Percentiles rank a stretch among this genome's conserved stretches.
These are phyloP conservation scores for Verticillium dahliae DNA, from an alignment of 2,329 filamentous ascomycete genomes.

Conservation along the genomic window DNA sequence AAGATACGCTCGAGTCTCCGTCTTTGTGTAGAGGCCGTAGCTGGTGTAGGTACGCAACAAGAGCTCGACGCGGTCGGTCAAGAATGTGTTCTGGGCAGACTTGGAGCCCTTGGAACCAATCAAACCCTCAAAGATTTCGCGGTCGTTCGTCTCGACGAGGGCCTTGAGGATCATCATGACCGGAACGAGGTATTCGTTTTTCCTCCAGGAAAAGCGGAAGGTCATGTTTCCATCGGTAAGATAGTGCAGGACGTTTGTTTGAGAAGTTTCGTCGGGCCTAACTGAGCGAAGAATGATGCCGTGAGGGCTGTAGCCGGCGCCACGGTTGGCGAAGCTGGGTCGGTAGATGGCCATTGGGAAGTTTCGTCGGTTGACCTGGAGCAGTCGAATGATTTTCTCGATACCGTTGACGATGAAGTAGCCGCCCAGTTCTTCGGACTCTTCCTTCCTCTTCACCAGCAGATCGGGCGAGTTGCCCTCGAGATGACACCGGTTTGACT, in stretches of 20 bases:
- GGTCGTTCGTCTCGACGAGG: slow-evolving; percentile 89
- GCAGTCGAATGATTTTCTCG: slow-evolving; percentile 90
- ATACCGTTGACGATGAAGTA: slow-evolving; percentile 98
- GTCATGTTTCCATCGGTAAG: slow-evolving; percentile 93
- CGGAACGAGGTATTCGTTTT: slow-evolving; percentile 93
- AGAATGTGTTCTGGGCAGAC: slow-evolving; percentile 79
- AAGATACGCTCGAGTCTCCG: slow-evolving; percentile 77
- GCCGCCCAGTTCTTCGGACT: slow-evolving; percentile 90
- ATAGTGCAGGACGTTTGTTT: slow-evolving; percentile 96
- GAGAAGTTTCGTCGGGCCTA: slow-evolving; percentile 93
- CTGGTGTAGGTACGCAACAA: slow-evolving; percentile 88
- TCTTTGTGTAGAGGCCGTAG: slow-evolving; percentile 76
- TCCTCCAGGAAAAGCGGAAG: slow-evolving; percentile 96
- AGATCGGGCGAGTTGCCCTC: slow-evolving; percentile 76
- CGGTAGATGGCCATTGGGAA: slow-evolving; percentile 93
- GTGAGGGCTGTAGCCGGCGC: slow-evolving; percentile 78
- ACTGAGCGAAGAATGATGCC: slow-evolving; percentile 90
- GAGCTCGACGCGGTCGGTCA: slow-evolving; percentile 90
- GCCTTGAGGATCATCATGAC: slow-evolving; percentile 97
- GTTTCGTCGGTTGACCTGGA: slow-evolving; percentile 85
- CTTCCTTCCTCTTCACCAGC: slow-evolving; percentile 83
- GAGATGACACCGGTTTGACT: slow-evolving; percentile 88
- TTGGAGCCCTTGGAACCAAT: slow-evolving; percentile 73
- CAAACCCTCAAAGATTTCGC: slow-evolving; percentile 91
- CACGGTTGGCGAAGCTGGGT: slow-evolving; percentile 82